Evolutionary conservation across 73 alveolate genomes (phyloP), one percentile per base, ranked within the genome.

Genomic region (Stentor roeselii): DNA sequence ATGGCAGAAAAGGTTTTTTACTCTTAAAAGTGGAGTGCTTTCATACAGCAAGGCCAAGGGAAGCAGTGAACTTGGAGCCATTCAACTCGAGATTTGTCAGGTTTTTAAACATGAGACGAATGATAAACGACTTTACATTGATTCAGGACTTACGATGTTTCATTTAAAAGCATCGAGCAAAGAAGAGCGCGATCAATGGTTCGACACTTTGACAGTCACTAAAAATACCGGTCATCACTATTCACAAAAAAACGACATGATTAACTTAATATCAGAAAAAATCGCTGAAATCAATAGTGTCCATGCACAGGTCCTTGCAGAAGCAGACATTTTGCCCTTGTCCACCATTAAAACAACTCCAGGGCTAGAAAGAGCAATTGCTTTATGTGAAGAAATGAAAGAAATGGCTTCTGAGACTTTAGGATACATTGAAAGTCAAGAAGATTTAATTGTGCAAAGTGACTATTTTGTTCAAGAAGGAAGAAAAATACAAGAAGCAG

Each of bases 381-480:
- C 80, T 67, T 40, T 67, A 67, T 67, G 80, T 67, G 80, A 67
- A 34, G 80, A 67, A 2, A 67, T 67, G 80, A 67, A 67, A 32
- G 37, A 21, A 27, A 27, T 67, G 41, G 80, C 80, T 21, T 21
- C 80, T 30, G 80, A 67, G 37, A 32, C 37, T 21, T 32, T 67
- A 0, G 41, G 37, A 40, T 67, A 67, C 34, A 67, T 67, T 67
- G 80, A 67, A 11, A 67, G 0, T 2, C 41, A 67, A 11, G 80
- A 67, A 67, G 80, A 34, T n/a, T 67, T 67, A 27, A 67, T 21
- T 30, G 34, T n/a, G 14, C n/a, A 67, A 34, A 30, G 50, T 21
- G 37, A n/a, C 21, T 30, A 21, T 32, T 21, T 67, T 21, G 37
- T 21, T 11, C 41, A 67, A 11, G 80, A n/a, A 67, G 37, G 80